Evolutionary conservation across 2,329 filamentous ascomycete species (phyloP).

Genomic region (Fusarium equiseti): DNA sequence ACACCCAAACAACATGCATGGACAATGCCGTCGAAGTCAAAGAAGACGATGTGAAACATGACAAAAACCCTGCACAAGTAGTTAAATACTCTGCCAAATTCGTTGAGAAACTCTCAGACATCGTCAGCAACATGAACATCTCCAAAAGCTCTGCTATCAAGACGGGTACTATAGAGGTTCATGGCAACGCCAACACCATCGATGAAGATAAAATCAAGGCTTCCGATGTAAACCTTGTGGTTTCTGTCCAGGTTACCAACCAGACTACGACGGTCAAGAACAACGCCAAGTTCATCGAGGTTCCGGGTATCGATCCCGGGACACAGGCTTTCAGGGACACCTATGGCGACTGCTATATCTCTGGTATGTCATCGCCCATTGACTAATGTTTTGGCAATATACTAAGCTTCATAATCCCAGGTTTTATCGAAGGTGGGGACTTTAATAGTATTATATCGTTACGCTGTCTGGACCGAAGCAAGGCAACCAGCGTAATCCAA

Average conservation of each 20-base stretch:
- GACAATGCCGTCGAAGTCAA: neutral
- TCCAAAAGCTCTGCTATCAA: constrained; percentile 7
- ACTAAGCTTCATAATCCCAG: neutral
- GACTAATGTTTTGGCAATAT: neutral
- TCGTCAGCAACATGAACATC: constrained; percentile 10
- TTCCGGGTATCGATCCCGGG: neutral
- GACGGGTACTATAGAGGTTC: neutral
- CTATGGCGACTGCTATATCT: constrained; percentile 12
- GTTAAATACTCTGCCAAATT: neutral
- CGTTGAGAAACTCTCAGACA: neutral
- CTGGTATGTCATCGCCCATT: neutral
- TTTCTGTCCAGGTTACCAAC: constrained; percentile 21
- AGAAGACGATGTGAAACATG: accelerated
- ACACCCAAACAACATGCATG: constrained; percentile 2
- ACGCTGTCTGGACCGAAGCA: neutral
- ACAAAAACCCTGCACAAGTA: neutral
- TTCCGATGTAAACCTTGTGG: constrained; percentile 13
- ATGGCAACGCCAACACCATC: neutral
- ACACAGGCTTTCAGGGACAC: neutral
- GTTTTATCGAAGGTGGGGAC: constrained; percentile 18
- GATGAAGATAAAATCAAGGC: constrained; percentile 17
- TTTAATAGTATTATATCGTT: constrained; percentile 17
- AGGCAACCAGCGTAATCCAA: neutral
- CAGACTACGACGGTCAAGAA: neutral
- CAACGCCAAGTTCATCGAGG: neutral